Base-by-base conservation (phyloP, 2,329 filamentous ascomycete genomes). In the Ploettnerulaceae sp. region DNA sequence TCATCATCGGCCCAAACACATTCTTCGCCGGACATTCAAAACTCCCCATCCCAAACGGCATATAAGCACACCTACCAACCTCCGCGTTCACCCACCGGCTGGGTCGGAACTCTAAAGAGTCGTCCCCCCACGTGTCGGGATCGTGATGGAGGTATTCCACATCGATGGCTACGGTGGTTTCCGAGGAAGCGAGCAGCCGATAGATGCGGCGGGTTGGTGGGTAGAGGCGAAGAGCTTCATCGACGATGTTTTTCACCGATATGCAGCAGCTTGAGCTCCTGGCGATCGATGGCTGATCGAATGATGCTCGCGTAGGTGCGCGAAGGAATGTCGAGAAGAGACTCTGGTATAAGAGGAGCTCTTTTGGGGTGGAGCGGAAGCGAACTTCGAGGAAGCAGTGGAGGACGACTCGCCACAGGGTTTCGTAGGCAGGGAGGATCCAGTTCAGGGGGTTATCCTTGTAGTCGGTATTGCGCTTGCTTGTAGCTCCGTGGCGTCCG, bases 71-170 rank as follows among this genome's bases (percentile, higher is more conserved):
- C 18, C 46, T 45, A 5, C 12, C 25, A 2, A 17, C 7, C 6
- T 33, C n/a, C 12, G 33, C 26, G n/a, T n/a, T 18, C 5, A 34
- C 7, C 48, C 47, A 69, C 6, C 67, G 59, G 5, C 48, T 45
- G 0, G 54, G 55, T 5, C 22, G 12, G 14, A 55, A 58, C n/a
- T n/a, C n/a, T n/a, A n/a, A n/a, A n/a, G n/a, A n/a, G n/a, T n/a
- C n/a, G n/a, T n/a, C n/a, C n/a, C n/a, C n/a, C n/a, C n/a, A n/a
- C n/a, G 29, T 45, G 6, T 37, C 21, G 1, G 15, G 20, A 26
- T 39, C 42, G 5, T 50, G 49, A 22, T 57, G 56, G 7, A 56
- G 15, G n/a, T 21, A 21, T 32, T 57, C 49, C 12, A 56, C 31
- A 31, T 57, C 53, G 14, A 54, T 35, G 17, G 39, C 40, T 9